Conservation (phyloP, 2,329 filamentous ascomycete species). For the Hymenoscyphus salicellus region DNA sequence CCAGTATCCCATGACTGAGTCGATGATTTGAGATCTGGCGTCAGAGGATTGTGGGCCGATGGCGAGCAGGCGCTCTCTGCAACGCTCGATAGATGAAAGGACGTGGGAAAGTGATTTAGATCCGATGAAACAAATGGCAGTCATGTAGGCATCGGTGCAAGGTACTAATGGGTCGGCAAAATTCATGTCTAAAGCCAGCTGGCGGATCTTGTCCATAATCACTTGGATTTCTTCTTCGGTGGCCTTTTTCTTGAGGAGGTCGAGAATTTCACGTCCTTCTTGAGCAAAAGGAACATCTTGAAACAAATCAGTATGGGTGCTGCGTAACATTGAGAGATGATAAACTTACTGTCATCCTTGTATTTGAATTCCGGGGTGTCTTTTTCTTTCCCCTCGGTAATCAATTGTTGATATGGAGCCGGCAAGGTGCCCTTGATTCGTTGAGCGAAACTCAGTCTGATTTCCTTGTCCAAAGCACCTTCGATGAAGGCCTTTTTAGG, state of each 20-base stretch:
- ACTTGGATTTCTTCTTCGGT: slow-evolving; percentile 82
- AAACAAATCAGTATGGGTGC: slow-evolving; percentile 17
- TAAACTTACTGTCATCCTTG: slow-evolving; percentile 62
- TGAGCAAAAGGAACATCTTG: slow-evolving; percentile 74
- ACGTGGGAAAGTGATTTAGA: slow-evolving; percentile 96
- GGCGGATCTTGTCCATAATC: slow-evolving; percentile 75
- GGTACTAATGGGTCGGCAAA: slow-evolving; percentile 72
- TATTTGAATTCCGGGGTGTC: slow-evolving; percentile 97
- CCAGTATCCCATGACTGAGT: slow-evolving; percentile 91
- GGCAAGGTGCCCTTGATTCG: slow-evolving; percentile 92
- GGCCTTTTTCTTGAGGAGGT: slow-evolving; percentile 78
- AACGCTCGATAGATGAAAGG: slow-evolving; percentile 90
- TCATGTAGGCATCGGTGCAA: slow-evolving; percentile 93
- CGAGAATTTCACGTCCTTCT: slow-evolving; percentile 79
- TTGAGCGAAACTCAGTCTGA: slow-evolving; percentile 91
- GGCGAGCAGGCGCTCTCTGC: slow-evolving; percentile 81
- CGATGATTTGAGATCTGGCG: slow-evolving; percentile 83
- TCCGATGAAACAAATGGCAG: slow-evolving; percentile 86
- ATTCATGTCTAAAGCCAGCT: slow-evolving; percentile 67
- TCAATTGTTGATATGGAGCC: slow-evolving; percentile 74
- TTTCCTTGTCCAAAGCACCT: slow-evolving; percentile 91
- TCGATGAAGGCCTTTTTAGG: slow-evolving; percentile 92
- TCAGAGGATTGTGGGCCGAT: slow-evolving; percentile 71
- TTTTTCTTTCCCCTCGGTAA: slow-evolving; percentile 84
- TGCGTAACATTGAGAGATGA: not conserved